Evolutionary conservation across 192 early-diverging fungal species (phyloP), one percentile per base, ranked within the genome.

Genomic region (Coemansia sp.): DNA sequence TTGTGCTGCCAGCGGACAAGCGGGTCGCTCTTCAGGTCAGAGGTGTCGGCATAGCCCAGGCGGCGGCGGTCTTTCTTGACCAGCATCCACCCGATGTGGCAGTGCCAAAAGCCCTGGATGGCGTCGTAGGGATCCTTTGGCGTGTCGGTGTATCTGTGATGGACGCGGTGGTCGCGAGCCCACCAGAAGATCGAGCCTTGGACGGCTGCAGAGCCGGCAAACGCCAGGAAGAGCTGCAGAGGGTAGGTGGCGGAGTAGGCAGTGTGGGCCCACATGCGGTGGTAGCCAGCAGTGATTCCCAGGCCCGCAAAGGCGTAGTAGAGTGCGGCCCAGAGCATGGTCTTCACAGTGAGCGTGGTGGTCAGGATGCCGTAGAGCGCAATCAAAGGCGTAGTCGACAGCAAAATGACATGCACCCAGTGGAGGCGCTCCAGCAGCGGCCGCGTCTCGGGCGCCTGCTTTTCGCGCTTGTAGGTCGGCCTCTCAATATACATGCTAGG

Each of bases 151-250:
- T 85, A 93, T 40, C 90, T 80, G 78, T 93, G 91, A 63, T 93
- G 91, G 52, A 88, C 86, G 50, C 91, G 87, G 66, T 93, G 91
- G 30, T 86, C 86, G 25, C 91, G 81, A 15, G 78, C 81, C 91
- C 91, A 93, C 91, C 91, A 93, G 37, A 85, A 81, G 53, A 90
- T 84, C 41, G 87, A 88, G 47, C 91, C 91, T 63, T 93, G 80
- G 6, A 91, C 83, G 7, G 91, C 85, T 33, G 86, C 85, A 14
- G 83, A 78, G 38, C 86, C 85, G 4, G 79, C 77, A n/a, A 89
- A 52, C 14, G 79, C 68, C 25, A 89, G 77, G n/a, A 84, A 68
- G 21, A 84, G 68, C 53, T 81, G 82, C 50, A 90, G 76, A 5
- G 75, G 78, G 19, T 71, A 76, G 6, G 78, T 78, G 32, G 86